Conservation (phyloP, 177 flowering plant genomes). For the Telopea speciosissima region DNA sequence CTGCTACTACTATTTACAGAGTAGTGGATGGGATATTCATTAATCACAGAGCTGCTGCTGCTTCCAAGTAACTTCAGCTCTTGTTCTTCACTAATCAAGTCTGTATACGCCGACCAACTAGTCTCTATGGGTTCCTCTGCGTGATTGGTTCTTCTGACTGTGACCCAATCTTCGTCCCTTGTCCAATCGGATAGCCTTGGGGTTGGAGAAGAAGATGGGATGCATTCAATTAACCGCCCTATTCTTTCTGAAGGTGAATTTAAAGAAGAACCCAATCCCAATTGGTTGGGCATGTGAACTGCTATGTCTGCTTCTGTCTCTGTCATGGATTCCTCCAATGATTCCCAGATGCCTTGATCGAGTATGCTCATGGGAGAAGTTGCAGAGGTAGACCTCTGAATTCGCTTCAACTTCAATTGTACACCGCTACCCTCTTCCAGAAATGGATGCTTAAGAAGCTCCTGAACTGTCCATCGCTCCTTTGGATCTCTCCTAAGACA, state of each 20-base stretch:
- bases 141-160: conserved; percentile 25
- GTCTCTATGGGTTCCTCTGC: conserved; percentile 7
- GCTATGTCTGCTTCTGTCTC: too few relatives aligned
- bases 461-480: conserved; percentile 49
- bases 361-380: conserved; percentile 52
- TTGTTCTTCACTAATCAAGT: conserved; percentile 1
- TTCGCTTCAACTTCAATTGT: not conserved
- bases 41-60: not conserved
- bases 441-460: conserved; percentile 62
- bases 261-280: not conserved
- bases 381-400: not conserved
- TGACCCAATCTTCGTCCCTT: conserved; percentile 40
- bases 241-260: conserved; percentile 27
- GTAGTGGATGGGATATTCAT: not conserved
- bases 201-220: not conserved
- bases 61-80: conserved; percentile 4
- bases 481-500: conserved; percentile 41
- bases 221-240: conserved; percentile 13
- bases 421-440: conserved; percentile 15
- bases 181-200: conserved; percentile 27
- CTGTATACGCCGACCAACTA: not conserved
- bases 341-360: conserved; percentile 62
- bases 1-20: not conserved
- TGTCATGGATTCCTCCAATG: conserved; percentile 24
- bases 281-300: too few relatives aligned